These are phyloP conservation scores for Actinomortierella wolfii DNA, from an alignment of 371 early-diverging fungal genomes.

Conservation along the genomic window DNA sequence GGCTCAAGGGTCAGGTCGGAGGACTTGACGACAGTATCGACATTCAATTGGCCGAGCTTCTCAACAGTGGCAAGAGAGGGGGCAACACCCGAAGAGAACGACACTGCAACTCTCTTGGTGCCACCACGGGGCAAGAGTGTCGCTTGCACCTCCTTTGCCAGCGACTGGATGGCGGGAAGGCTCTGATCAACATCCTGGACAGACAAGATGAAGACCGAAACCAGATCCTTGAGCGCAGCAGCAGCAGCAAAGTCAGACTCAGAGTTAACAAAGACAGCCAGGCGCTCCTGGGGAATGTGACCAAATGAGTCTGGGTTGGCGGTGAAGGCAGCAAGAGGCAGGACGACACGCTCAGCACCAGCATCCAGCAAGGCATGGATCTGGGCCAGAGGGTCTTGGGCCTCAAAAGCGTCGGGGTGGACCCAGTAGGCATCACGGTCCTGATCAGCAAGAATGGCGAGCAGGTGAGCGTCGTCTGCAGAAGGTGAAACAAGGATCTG, in stretches of 20 bases:
- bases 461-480: conserved; percentile 23
- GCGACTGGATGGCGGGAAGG: conserved; percentile 32
- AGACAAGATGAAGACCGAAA: conserved; percentile 33
- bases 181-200: conserved; percentile 42
- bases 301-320: conserved; percentile 23
- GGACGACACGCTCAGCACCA: conserved; percentile 64
- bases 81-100: conserved; percentile 10
- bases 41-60: conserved; percentile 22
- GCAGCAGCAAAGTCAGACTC: conserved; percentile 16
- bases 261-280: conserved; percentile 27
- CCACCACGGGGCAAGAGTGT: conserved; percentile 43
- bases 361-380: conserved; percentile 61
- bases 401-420: conserved; percentile 51
- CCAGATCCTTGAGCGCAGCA: conserved; percentile 11
- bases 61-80: conserved; percentile 25
- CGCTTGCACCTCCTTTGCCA: conserved; percentile 21
- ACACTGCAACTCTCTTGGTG: conserved; percentile 25
- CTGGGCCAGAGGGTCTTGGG: conserved; percentile 44
- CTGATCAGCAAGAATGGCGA: conserved; percentile 23
- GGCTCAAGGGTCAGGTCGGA: conserved; percentile 12
- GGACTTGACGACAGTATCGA: conserved; percentile 17
- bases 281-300: conserved; percentile 46
- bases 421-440: conserved; percentile 56
- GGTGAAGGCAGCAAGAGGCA: conserved; percentile 48
- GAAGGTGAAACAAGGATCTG: conserved; percentile 33